Evolutionary conservation across 2,329 filamentous ascomycete genomes (phyloP).

Genomic region (Fusarium sp.): DNA sequence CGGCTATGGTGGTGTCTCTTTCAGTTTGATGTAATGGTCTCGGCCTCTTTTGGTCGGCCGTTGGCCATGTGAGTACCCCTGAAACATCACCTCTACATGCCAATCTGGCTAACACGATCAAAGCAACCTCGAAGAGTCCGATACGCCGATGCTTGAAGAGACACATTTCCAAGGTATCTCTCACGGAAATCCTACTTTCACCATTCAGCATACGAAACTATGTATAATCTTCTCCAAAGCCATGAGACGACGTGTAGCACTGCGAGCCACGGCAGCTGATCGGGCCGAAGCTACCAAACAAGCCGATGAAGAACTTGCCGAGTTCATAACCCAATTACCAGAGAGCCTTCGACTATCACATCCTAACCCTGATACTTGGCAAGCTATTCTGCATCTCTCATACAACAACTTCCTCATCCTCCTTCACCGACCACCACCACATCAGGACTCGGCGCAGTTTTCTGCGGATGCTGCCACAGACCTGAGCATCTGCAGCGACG

Average conservation of each 20-base stretch:
- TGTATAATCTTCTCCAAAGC: constrained; percentile 64
- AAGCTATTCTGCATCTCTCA: constrained; percentile 53
- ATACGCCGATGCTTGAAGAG: constrained; percentile 60
- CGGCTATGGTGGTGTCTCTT: constrained; percentile 60
- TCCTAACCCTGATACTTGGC: constrained; percentile 48
- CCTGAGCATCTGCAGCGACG: constrained; percentile 52
- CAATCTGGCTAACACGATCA: not conserved
- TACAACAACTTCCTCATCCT: constrained; percentile 56
- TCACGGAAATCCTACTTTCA: constrained; percentile 59
- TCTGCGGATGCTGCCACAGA: constrained; percentile 41
- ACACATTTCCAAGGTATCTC: constrained; percentile 61
- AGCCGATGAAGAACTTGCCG: constrained; percentile 52
- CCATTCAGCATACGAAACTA: constrained; percentile 64
- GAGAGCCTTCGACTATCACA: constrained; percentile 45
- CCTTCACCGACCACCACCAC: constrained; percentile 52
- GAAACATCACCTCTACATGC: not conserved
- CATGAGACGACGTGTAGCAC: constrained; percentile 48
- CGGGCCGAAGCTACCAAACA: constrained; percentile 48
- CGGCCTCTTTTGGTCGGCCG: constrained; percentile 63
- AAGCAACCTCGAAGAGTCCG: constrained; percentile 65
- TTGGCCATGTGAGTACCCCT: constrained; percentile 60
- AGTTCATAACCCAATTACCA: constrained; percentile 51
- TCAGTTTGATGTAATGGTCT: constrained; percentile 57
- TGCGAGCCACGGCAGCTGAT: constrained; percentile 45
- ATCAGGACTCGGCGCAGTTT: constrained; percentile 23